A percentile compares a stretch with the other conserved stretches of the same genome.
Evolutionary conservation across 148 eudicot species (phyloP).

Genomic region (Spergularia marina): DNA sequence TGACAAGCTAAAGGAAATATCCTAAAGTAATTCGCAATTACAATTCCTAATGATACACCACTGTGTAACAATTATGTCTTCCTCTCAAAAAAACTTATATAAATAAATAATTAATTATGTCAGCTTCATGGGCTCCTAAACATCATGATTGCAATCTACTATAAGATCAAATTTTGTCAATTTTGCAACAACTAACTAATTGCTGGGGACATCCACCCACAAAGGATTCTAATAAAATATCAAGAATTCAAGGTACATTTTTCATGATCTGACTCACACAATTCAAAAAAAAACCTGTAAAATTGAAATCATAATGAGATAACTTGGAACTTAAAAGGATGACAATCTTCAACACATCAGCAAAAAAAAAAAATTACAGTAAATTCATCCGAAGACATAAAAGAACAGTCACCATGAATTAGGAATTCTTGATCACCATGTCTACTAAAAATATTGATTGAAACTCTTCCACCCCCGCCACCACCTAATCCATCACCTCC

Average conservation of each 20-base stretch:
- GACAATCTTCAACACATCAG: background rate
- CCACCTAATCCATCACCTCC: slow-evolving; percentile 99
- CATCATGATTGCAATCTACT: background rate
- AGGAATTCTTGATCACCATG: slow-evolving; percentile 59
- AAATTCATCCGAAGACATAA: background rate
- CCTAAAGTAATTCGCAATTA: background rate
- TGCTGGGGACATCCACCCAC: background rate
- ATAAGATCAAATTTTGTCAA: slow-evolving; percentile 1
- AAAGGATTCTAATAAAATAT: background rate
- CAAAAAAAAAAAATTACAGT: background rate
- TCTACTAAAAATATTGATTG: slow-evolving; percentile 60
- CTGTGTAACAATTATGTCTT: too few relatives aligned
- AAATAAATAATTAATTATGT: too few relatives aligned
- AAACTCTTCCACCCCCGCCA: slow-evolving; percentile 96
- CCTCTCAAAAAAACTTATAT: too few relatives aligned
- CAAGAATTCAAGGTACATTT: background rate
- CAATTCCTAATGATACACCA: too few relatives aligned
- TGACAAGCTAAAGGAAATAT: background rate
- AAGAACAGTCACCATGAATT: slow-evolving; percentile 60
- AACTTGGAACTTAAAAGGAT: background rate
- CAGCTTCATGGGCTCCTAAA: too few relatives aligned
- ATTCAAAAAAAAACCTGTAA: background rate
- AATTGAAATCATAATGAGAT: background rate
- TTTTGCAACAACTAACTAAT: background rate
- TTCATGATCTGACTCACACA: background rate